Evolutionary conservation across 164 flowering plant genomes (phyloP).

Genomic region (Magnolia sinica): DNA sequence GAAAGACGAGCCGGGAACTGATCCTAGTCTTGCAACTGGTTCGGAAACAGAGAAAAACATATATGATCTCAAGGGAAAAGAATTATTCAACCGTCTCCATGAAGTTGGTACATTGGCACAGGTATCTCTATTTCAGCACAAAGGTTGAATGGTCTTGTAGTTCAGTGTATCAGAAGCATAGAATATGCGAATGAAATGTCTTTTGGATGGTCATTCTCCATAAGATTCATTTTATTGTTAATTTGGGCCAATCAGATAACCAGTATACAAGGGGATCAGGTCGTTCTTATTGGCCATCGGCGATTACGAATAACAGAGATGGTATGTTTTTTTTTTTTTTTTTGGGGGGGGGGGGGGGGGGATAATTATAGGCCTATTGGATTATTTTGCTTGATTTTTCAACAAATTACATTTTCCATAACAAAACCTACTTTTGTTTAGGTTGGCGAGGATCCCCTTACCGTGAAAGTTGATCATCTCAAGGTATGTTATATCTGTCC

Average conservation of each 20-base stretch:
- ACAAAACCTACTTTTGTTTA: conserved; percentile 27
- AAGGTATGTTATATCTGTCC: conserved; percentile 46
- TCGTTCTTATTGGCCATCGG: conserved; percentile 83
- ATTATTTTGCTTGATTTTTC: neutral
- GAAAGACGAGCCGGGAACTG: conserved; percentile 77
- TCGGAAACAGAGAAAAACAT: conserved; percentile 67
- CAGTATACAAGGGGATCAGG: conserved; percentile 89
- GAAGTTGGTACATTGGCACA: conserved; percentile 98
- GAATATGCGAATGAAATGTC: neutral
- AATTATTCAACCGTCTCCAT: conserved; percentile 79
- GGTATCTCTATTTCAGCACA: conserved; percentile 35
- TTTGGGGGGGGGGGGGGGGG: no score
- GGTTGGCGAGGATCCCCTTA: conserved; percentile 94
- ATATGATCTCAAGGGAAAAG: conserved; percentile 76
- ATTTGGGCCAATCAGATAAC: conserved; percentile 53
- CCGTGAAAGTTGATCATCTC: conserved; percentile 95
- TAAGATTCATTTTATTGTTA: conserved; percentile 6
- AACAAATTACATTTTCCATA: neutral
- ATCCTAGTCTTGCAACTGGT: conserved; percentile 40
- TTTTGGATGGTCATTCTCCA: neutral
- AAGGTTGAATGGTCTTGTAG: neutral
- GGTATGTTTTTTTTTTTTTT: conserved; percentile 40
- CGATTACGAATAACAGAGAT: conserved; percentile 91
- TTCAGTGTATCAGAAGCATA: neutral
- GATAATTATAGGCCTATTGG: neutral